Evolutionary conservation across 73 alveolate genomes (phyloP).

Genomic region (Durusdinium trenchii): DNA sequence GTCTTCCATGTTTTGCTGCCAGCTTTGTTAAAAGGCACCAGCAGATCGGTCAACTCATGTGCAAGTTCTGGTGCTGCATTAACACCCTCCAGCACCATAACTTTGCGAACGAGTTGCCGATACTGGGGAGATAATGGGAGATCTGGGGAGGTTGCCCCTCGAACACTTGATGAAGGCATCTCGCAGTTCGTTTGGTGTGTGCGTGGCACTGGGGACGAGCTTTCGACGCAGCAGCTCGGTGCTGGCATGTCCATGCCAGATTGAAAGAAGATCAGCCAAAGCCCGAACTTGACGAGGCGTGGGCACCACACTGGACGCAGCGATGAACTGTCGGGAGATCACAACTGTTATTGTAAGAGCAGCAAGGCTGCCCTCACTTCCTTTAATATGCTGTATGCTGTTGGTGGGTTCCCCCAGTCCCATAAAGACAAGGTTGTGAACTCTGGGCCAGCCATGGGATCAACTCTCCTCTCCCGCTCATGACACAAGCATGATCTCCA

Average conservation of each 20-base stretch:
- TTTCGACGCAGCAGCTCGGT: conserved; percentile 13
- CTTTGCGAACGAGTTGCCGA: conserved; percentile 53
- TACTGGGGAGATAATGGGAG: not conserved
- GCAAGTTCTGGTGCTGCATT: conserved; percentile 57
- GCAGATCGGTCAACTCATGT: conserved; percentile 3
- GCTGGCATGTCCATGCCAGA: conserved; percentile 73
- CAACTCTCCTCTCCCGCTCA: conserved; percentile 15
- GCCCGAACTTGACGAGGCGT: conserved; percentile 14
- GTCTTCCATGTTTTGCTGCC: not conserved
- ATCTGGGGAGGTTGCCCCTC: conserved; percentile 23
- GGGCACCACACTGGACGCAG: conserved; percentile 66
- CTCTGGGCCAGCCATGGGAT: conserved; percentile 25
- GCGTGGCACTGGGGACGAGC: conserved; percentile 62
- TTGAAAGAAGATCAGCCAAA: conserved; percentile 20
- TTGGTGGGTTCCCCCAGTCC: conserved; percentile 52
- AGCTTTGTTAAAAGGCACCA: conserved; percentile 8
- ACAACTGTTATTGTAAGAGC: not conserved
- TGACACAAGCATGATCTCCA: no score
- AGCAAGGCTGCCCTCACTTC: conserved; percentile 35
- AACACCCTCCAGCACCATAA: conserved; percentile 77
- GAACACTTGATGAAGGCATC: conserved; percentile 58
- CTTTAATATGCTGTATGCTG: not conserved
- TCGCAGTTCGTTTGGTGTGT: not conserved
- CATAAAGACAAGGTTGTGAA: conserved; percentile 63
- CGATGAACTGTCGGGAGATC: conserved; percentile 13